Base-by-base conservation (phyloP, 129 eudicot genomes). In the Rutidosis leptorrhynchoides region DNA sequence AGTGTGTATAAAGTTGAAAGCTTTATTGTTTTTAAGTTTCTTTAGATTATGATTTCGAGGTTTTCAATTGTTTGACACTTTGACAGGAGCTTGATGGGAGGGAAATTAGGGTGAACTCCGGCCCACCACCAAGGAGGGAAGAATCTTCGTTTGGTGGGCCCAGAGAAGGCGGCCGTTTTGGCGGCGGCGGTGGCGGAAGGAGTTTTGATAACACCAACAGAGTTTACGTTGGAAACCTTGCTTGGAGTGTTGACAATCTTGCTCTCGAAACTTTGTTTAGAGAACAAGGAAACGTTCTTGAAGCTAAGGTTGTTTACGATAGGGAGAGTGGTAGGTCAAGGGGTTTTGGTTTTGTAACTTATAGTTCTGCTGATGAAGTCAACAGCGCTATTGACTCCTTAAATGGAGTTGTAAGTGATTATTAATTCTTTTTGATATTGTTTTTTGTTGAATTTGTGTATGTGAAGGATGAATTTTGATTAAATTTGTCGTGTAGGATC, bases 301-400 rank as follows among this genome's bases (percentile, higher is more conserved):
- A 93, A 12, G 96, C 96, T 22, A 85, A 74, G 81, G 98, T 93
- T 6, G 94, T 93, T 25, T 88, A 80, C 42, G 98, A 93, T 81
- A 83, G 96, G 82, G 95, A 93, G 15, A 88, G 91, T 74, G 96
- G 98, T 37, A 84, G 91, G 35, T 93, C 98, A 59, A 85, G 92
- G 86, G 98, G 98, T 19, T 93, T 93, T 22, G 98, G 98, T 37
- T 93, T 93, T 74, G 98, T 93, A 40, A 88, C 98, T 15, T 86
- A 69, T 65, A 73, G 87, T 64, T 79, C 87, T 40, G 72, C 98
- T 19, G 85, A 83, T 22, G 98, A 93, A 82, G 98, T 93, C 79
- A 75, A 82, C 58, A 78, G 73, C 59, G 98, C 98, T 4, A 79
- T 93, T 61, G 82, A 85, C 46, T 68, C 85, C n/a, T 74, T 93